Evolutionary conservation across 148 eudicot genomes (phyloP).

Genomic region (Rhododendron kiyosumense): DNA sequence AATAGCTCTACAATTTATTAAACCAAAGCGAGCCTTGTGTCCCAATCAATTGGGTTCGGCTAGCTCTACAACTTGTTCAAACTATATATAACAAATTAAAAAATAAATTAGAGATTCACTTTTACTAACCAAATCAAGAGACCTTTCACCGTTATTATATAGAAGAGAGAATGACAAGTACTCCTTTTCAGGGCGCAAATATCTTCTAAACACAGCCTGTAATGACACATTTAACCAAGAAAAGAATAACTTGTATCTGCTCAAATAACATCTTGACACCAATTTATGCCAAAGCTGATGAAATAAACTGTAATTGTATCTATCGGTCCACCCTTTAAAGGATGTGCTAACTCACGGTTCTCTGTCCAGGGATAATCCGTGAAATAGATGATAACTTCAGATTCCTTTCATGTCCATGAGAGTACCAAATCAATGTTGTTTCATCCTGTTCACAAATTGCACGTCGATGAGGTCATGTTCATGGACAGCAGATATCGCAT

Average conservation of each 20-base stretch:
- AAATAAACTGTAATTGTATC: not conserved
- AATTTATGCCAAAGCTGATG: not conserved
- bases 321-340: conserved; percentile 7
- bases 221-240: conserved; percentile 5
- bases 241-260: not conserved
- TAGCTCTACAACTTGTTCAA: too few species aligned
- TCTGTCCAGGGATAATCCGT: conserved; percentile 77
- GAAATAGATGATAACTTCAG: conserved; percentile 62
- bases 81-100: not conserved
- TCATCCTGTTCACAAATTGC: conserved; percentile 60
- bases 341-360: conserved; percentile 76
- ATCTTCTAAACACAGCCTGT: conserved; percentile 83
- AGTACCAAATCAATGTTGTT: conserved; percentile 72
- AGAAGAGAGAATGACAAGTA: conserved; percentile 87
- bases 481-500: not conserved
- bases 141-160: conserved; percentile 80
- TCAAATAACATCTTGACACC: not conserved
- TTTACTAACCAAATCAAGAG: conserved; percentile 74
- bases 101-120: not conserved
- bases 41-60: too few species aligned
- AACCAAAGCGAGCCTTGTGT: not conserved
- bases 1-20: not conserved
- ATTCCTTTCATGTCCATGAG: conserved; percentile 72
- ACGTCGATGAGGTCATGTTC: not conserved
- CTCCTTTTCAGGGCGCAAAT: conserved; percentile 81